Evolutionary conservation across 768 basidiomycete species (phyloP).

Genomic region (Auricularia sp.): DNA sequence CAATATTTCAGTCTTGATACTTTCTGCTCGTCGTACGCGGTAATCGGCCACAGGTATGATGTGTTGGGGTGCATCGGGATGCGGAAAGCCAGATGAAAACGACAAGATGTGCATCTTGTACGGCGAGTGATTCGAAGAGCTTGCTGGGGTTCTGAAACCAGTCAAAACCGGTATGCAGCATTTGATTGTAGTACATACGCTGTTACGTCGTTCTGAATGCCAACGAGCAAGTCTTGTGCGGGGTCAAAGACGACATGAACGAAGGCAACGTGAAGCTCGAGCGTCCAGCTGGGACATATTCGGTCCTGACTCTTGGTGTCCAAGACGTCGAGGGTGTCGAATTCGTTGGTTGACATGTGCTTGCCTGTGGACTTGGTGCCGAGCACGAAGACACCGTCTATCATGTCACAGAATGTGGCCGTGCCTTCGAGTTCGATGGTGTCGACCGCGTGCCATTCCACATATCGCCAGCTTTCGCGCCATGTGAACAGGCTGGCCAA

Average conservation of each 20-base stretch:
- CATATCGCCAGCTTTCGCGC: background rate
- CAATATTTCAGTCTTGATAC: background rate
- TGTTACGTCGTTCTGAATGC: background rate
- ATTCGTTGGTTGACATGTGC: background rate
- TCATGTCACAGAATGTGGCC: background rate
- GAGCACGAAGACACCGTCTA: background rate
- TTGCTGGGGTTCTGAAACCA: background rate
- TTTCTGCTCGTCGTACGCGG: background rate
- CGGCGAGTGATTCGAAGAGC: background rate
- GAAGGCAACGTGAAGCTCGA: background rate
- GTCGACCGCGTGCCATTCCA: background rate
- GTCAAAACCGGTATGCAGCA: background rate
- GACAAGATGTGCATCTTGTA: slow-evolving; percentile 2
- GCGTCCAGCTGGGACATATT: background rate
- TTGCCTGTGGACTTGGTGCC: background rate
- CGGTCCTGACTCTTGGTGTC: background rate
- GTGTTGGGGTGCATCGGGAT: background rate
- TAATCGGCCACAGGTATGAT: background rate
- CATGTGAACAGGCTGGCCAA: background rate
- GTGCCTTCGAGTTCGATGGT: background rate
- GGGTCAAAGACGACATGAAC: background rate
- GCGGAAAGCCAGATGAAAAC: background rate
- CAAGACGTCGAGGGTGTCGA: background rate
- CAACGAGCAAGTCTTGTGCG: background rate
- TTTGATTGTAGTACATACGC: background rate